Percentiles rank a stretch among this genome's conserved stretches.
Conservation (phyloP, 192 early-diverging fungal species). For the Gaertneriomyces semiglobifer region DNA sequence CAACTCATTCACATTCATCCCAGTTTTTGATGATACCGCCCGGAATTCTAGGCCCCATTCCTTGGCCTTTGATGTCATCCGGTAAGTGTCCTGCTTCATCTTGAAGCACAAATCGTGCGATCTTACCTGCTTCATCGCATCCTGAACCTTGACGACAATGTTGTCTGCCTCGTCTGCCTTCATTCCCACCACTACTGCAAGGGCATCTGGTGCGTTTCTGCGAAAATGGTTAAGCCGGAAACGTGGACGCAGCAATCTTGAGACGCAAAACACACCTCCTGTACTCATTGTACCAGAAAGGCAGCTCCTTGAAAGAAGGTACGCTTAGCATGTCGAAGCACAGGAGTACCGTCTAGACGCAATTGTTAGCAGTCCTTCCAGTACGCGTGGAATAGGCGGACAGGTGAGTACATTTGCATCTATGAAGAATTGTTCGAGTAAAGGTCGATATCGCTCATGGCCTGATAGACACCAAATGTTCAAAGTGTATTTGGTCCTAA, state of each 20-base stretch:
- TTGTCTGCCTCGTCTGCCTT: constrained; percentile 56
- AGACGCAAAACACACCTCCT: constrained; percentile 32
- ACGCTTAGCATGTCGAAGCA: constrained; percentile 53
- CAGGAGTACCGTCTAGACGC: constrained; percentile 39
- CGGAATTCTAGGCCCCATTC: constrained; percentile 53
- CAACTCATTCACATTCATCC: constrained; percentile 50
- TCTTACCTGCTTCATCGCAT: constrained; percentile 48
- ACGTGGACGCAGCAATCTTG: background rate
- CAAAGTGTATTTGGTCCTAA: constrained; percentile 43
- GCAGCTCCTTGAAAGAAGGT: constrained; percentile 47
- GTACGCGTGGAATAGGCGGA: background rate
- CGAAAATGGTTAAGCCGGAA: background rate
- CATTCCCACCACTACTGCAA: constrained; percentile 43
- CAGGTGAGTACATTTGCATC: constrained; percentile 34
- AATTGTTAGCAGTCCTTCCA: background rate
- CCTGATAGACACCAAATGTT: constrained; percentile 55
- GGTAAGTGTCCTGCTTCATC: background rate
- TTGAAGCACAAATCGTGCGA: background rate
- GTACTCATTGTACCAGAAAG: constrained; percentile 59
- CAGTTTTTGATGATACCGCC: constrained; percentile 50
- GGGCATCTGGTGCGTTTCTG: constrained; percentile 47
- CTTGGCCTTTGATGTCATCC: constrained; percentile 32
- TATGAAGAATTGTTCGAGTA: constrained; percentile 53
- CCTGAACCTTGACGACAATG: constrained; percentile 45
- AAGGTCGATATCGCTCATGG: constrained; percentile 51